A percentile compares a stretch with the other conserved stretches of the same genome.
These are phyloP conservation scores for Mucor circinelloides DNA, from an alignment of 371 early-diverging fungal species.

Conservation along the genomic window DNA sequence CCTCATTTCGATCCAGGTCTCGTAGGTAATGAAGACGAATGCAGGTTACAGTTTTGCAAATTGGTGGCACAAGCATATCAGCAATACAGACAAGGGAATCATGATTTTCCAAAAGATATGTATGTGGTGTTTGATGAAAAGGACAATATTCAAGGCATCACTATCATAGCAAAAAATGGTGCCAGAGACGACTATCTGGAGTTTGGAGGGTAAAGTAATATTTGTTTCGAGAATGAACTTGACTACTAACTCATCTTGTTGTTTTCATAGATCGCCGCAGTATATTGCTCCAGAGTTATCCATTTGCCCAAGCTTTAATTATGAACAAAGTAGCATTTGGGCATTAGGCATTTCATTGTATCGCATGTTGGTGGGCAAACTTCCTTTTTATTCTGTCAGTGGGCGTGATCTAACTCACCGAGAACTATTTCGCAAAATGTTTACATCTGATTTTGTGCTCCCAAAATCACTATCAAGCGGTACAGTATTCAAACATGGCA, in stretches of 20 bases:
- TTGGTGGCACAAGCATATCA: slow-evolving; percentile 26
- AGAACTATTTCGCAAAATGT: slow-evolving; percentile 39
- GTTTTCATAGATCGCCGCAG: slow-evolving; percentile 32
- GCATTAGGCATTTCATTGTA: slow-evolving; percentile 46
- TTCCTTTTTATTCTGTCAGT: slow-evolving; percentile 33
- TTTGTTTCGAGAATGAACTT: neutral
- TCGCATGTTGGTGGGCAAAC: slow-evolving; percentile 42
- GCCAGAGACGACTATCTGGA: slow-evolving; percentile 18
- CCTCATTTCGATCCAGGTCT: slow-evolving; percentile 12
- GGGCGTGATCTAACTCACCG: slow-evolving; percentile 16
- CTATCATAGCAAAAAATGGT: slow-evolving; percentile 11
- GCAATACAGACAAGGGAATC: slow-evolving; percentile 2
- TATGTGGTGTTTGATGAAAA: slow-evolving; percentile 21
- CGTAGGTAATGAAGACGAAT: slow-evolving; percentile 22
- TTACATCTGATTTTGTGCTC: slow-evolving; percentile 33
- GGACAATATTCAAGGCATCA: slow-evolving; percentile 16
- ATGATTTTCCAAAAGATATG: slow-evolving; percentile 13
- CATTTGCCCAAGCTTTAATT: slow-evolving; percentile 8
- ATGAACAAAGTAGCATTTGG: slow-evolving; percentile 39
- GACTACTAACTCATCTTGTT: neutral
- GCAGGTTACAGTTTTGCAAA: slow-evolving; percentile 23
- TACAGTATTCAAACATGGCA: slow-evolving; percentile 3
- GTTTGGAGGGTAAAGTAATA: slow-evolving; percentile 23
- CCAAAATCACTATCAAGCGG: slow-evolving; percentile 37
- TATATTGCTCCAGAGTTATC: slow-evolving; percentile 47